Conservation (phyloP, 1,284 basidiomycete species). For the Rhodotorula sp. region DNA sequence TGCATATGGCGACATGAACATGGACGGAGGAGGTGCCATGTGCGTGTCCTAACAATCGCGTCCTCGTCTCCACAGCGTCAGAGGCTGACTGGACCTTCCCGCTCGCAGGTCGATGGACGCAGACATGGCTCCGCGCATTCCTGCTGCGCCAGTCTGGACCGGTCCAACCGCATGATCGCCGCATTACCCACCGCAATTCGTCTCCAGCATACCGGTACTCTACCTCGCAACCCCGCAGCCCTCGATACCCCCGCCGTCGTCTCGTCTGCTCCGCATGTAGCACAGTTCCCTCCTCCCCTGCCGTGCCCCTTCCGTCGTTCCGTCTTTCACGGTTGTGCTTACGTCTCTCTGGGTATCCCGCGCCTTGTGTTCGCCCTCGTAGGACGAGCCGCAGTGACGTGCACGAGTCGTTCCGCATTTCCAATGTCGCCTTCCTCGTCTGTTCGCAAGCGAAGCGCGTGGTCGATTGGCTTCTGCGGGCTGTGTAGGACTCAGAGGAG, state of each 20-base stretch:
- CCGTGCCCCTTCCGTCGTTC: no score
- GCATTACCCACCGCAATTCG: rapidly evolving
- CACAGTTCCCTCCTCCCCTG: background rate
- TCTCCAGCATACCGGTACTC: background rate
- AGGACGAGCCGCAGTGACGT: no score
- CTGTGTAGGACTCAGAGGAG: no score
- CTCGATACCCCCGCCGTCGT: background rate
- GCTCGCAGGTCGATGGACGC: background rate
- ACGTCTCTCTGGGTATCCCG: background rate
- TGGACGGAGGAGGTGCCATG: constrained; percentile 1
- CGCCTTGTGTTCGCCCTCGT: no score
- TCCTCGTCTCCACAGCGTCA: no score
- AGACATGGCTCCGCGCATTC: background rate
- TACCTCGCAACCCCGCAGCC: background rate
- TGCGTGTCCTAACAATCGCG: background rate
- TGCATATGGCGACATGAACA: background rate
- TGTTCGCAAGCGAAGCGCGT: no score
- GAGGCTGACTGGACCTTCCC: background rate
- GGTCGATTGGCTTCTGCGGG: no score
- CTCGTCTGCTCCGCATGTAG: background rate
- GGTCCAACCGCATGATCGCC: background rate
- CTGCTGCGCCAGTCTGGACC: constrained; percentile 11
- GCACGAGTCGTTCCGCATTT: no score
- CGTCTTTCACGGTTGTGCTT: no score
- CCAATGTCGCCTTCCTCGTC: no score